A percentile compares a stretch with the other conserved stretches of the same genome.
phyloP scores from a whole-genome alignment of 768 basidiomycete species.

The Tephrocybe rancida region DNA sequence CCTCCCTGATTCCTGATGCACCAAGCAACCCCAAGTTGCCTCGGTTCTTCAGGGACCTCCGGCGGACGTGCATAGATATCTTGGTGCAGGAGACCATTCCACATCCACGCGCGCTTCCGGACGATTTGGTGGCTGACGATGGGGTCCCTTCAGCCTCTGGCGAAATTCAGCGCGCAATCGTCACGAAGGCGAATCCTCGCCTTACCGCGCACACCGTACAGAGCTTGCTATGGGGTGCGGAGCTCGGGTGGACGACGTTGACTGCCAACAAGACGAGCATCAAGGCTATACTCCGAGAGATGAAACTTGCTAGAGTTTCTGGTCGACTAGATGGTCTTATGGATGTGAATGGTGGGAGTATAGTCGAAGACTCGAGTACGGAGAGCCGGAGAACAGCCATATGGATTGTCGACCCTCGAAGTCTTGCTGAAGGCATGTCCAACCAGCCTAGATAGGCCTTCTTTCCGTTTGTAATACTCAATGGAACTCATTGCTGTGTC shows the following conservation, averaged over 20 bases:
- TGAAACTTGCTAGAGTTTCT: constrained; percentile 43
- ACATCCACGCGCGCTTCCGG: constrained; percentile 32
- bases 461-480: too few species aligned
- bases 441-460: constrained; percentile 10
- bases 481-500: too few species aligned
- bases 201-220: constrained; percentile 79
- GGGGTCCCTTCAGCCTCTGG: constrained; percentile 18
- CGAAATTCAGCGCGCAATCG: constrained; percentile 54
- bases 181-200: constrained; percentile 55
- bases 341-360: constrained; percentile 4
- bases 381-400: constrained; percentile 34
- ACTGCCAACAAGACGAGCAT: constrained; percentile 85
- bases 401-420: constrained; percentile 81
- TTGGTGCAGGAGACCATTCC: constrained; percentile 48
- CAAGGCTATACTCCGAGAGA: constrained; percentile 70
- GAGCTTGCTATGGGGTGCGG: constrained; percentile 71
- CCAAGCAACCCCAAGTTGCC: constrained; percentile 2
- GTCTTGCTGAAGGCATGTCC: constrained; percentile 65
- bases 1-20: constrained; percentile 8
- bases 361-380: constrained; percentile 8
- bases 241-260: constrained; percentile 79
- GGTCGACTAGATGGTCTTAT: constrained; percentile 31
- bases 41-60: constrained; percentile 51
- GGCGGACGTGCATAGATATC: constrained; percentile 54
- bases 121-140: constrained; percentile 14